phyloP scores from a whole-genome alignment of 345 rosid genomes.

The Microcos paniculata region DNA sequence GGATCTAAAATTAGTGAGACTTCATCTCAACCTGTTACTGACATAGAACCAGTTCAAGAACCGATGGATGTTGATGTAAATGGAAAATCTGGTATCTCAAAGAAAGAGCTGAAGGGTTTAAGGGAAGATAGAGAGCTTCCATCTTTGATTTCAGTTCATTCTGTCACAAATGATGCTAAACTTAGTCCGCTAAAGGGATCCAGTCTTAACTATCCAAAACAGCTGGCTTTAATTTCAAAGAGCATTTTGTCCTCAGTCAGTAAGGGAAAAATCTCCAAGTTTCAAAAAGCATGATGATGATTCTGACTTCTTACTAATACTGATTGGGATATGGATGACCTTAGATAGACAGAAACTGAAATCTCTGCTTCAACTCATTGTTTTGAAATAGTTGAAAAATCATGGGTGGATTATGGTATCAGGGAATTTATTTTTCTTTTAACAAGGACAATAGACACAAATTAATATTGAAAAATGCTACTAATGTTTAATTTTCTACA shows the following conservation, averaged over 20 bases:
- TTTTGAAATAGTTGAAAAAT: constrained; percentile 33
- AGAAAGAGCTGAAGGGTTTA: constrained; percentile 57
- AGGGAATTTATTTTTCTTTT: constrained; percentile 67
- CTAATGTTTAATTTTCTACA: no score
- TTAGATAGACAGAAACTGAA: constrained; percentile 45
- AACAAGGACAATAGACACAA: constrained; percentile 48
- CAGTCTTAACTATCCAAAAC: constrained; percentile 56
- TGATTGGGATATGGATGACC: constrained; percentile 83
- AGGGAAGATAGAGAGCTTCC: constrained; percentile 99
- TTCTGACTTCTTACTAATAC: constrained; percentile 62
- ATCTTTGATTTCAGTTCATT: constrained; percentile 52
- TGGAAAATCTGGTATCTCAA: constrained; percentile 53
- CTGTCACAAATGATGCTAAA: constrained; percentile 39
- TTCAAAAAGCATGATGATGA: constrained; percentile 74
- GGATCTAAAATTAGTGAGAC: constrained; percentile 41
- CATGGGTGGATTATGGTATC: constrained; percentile 54
- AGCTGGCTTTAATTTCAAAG: constrained; percentile 78
- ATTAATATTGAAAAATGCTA: no score
- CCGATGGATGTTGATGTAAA: constrained; percentile 54
- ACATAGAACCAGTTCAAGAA: constrained; percentile 50
- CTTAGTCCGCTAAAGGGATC: constrained; percentile 42
- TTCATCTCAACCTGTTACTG: constrained; percentile 38
- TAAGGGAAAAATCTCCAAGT: constrained; percentile 59
- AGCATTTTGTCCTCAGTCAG: constrained; percentile 58
- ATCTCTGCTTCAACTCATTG: constrained; percentile 26